Evolutionary conservation across 179 eudicot genomes (phyloP), one percentile per base, ranked within the genome.

Genomic region (Beta macrorhiza): DNA sequence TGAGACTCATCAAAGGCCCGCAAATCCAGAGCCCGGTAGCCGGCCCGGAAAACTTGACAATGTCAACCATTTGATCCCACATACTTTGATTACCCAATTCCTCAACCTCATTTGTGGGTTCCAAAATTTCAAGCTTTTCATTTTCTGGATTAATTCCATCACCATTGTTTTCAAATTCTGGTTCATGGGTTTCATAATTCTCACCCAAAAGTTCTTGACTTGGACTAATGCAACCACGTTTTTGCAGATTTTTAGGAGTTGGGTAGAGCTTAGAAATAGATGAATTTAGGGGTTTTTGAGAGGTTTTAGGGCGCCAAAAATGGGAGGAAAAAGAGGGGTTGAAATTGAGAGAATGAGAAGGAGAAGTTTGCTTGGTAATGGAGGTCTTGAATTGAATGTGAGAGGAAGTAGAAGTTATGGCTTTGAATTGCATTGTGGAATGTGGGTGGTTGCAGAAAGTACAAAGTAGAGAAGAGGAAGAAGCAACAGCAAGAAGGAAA

Each of bases 21-120:
- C 93, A 97, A 37, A 97, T 79, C 99, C 99, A 97, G 45, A 97
- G 59, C 72, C 97, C 99, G n/a, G 91, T 86, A 1, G 98, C 99
- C 17, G 98, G 99, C 5, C 97, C 99, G 16, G 97, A 90, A 81
- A 97, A 97, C 89, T 93, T 91, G 37, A 90, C 81, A 83, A 97
- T 91, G 78, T 97, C 99, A 65, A 86, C 79, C 58, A 93, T 91
- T 82, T 93, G 98, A 59, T 72, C 85, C 97, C 95, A 92, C 59
- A 90, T 76, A 56, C 90, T 87, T 80, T 88, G 89, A 79, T 78
- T 85, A 51, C 78, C 88, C 80, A 89, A 74, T 55, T 44, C 83
- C 81, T 16, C 74, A 52, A 14, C 81, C 84, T 14, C 74, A 47
- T 72, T 78, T 63, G 37, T 80, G 78, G 72, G 77, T 52, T 49